Base-by-base conservation (phyloP, 2,329 filamentous ascomycete species). In the Cladosporium sp. region DNA sequence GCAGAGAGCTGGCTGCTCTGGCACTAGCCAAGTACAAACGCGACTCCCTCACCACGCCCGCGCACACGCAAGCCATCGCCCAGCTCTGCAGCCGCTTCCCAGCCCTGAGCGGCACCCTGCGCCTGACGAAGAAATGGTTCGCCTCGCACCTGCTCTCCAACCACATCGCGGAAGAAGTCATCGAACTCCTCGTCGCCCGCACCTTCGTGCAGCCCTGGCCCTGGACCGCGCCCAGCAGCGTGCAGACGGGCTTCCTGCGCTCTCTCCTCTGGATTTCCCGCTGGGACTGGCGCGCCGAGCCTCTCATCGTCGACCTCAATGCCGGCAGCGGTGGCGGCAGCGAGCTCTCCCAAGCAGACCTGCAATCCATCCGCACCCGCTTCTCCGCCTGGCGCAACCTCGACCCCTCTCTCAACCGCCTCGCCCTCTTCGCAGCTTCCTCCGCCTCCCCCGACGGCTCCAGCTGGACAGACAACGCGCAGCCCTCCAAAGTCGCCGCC, bases 271-370 rank as follows among this genome's bases (percentile, higher is more conserved):
- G 92, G 67, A 75, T 99, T 12, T 83, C 90, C 1, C 79, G 83
- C 37, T 99, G 93, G 90, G 89, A 97, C 66, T 99, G 93, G 93
- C 82, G 88, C 22, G 77, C 84, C 7, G 85, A 90, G 47, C 87
- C 93, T 1, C 75, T 97, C 27, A 77, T 96, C 29, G 77, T 96
- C 20, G 89, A 96, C 66, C 79, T 89, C 20, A 61, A 60, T 22
- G 22, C 22, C 22, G 9, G 9, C n/a, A n/a, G n/a, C n/a, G n/a
- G 30, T 32, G 61, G 56, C 12, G 58, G 47, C 18, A 54, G 56
- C 45, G 79, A 83, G 12, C 76, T 95, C 63, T 79, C 80, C 7
- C 69, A 74, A 7, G 73, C 80, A 9, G 81, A 86, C 24, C 76
- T 85, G 9, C 71, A 80, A 27, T 73, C 76, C 2, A 83, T 93